A percentile compares a stretch with the other conserved stretches of the same genome.
These are phyloP conservation scores for Morella rubra DNA, from an alignment of 306 rosid genomes.

Conservation along the genomic window DNA sequence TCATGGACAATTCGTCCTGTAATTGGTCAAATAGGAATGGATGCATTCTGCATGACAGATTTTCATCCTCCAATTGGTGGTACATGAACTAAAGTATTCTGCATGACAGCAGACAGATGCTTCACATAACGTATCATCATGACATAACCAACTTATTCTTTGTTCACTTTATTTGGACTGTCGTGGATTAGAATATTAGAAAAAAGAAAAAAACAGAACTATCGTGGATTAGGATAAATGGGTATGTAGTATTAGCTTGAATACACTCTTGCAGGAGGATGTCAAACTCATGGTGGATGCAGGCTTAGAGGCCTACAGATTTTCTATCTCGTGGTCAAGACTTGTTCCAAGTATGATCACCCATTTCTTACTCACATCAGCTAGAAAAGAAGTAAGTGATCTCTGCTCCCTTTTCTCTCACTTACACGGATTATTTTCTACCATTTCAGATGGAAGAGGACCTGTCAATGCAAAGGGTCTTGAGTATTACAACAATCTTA, in stretches of 20 bases:
- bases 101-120: not conserved
- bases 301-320: conserved; percentile 21
- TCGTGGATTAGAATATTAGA: not conserved
- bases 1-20: not conserved
- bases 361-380: not conserved
- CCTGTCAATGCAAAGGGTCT: conserved; percentile 62
- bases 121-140: not conserved
- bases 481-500: conserved; percentile 61
- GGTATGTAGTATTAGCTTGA: not conserved
- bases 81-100: not conserved
- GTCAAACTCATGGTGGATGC: conserved; percentile 12
- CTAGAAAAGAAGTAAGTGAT: not conserved
- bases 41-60: not conserved
- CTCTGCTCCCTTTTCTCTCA: not conserved
- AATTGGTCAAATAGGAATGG: not conserved
- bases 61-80: not conserved
- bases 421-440: not conserved
- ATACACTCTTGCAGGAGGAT: conserved; percentile 13
- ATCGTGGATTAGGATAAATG: not conserved
- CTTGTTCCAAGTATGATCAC: conserved; percentile 18
- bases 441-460: conserved; percentile 63
- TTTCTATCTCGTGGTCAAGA: conserved; percentile 25
- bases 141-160: not conserved
- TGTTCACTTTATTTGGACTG: not conserved
- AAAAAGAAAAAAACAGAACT: not conserved